Base-by-base conservation (phyloP, 2,329 filamentous ascomycete species). In the Trichoderma brevicompactum region DNA sequence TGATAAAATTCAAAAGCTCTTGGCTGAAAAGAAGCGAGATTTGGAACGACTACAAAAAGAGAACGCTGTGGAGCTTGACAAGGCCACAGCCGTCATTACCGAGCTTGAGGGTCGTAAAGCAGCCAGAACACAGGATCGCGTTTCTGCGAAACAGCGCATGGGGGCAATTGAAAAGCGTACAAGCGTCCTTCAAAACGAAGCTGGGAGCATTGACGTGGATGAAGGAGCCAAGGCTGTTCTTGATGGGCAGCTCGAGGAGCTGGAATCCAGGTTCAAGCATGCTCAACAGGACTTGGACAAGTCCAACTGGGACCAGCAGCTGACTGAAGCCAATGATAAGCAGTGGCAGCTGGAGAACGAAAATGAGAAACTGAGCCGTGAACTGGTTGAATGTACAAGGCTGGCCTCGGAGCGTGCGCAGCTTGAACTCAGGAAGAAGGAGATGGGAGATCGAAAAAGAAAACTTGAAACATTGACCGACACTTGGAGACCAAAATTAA, bases 381-480 rank as follows among this genome's bases (percentile, higher is more conserved):
- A 98, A 74, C 85, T 97, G 41, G 85, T 93, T 8, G 90, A 96
- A 71, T 92, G 90, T 66, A 96, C 91, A 2, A 88, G 89, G 65
- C 85, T 91, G 65, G 92, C 93, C 6, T 88, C 89, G 4, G 93
- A 96, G 68, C 85, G 93, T 43, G 95, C 94, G 12, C 89, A 91
- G 71, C 83, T 99, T 10, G 92, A 96, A 65, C 88, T 91, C 70
- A 84, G 94, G 40, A 93, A 90, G 72, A 94, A 93, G 70, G 91
- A 97, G 72, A 78, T 92, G 34, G 86, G 87, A 68, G 89, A 92
- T 69, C 87, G 89, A 64, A 86, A 91, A 74, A 85, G 87, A 40
- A 91, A 90, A 67, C 81, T 98, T 2, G 85, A 93, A 8, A 95
- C 92, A 0, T 87, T 97, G 79, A 86, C 82, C 68, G 87, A 82